Evolutionary conservation across 2,329 filamentous ascomycete genomes (phyloP).

Genomic region (Dothidotthia symphoricarpi): DNA sequence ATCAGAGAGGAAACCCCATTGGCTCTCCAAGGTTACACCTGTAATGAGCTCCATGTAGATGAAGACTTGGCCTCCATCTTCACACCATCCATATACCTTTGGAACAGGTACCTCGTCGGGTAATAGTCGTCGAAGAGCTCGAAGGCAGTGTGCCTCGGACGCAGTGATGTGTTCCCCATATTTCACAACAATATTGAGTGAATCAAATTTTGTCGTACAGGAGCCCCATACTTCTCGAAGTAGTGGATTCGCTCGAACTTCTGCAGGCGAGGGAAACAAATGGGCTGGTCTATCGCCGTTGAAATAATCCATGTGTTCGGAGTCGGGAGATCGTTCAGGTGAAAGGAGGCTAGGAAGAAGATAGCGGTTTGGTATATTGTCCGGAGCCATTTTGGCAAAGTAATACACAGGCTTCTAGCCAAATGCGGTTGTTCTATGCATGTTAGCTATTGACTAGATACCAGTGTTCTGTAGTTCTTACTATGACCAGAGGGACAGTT

Average conservation of each 20-base stretch:
- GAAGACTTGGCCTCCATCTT: conserved; percentile 29
- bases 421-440: conserved; percentile 2
- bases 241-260: conserved; percentile 3
- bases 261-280: conserved; percentile 4
- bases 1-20: conserved; percentile 20
- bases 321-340: not conserved
- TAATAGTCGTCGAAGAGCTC: conserved; percentile 2
- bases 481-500: conserved; percentile 1
- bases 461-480: conserved; percentile 1
- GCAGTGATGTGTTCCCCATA: conserved; percentile 2
- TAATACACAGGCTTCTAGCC: conserved; percentile 1
- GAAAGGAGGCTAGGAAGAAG: conserved; percentile 1
- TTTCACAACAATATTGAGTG: conserved; percentile 4
- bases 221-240: conserved; percentile 1
- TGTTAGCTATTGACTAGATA: conserved; percentile 1
- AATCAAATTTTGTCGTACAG: conserved; percentile 4
- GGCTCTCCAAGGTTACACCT: conserved; percentile 24
- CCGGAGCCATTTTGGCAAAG: conserved; percentile 1
- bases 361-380: conserved; percentile 1
- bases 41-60: conserved; percentile 37
- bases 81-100: conserved; percentile 39
- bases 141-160: conserved; percentile 4
- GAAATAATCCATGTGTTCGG: not conserved
- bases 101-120: conserved; percentile 32
- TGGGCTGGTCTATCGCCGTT: conserved; percentile 1